phyloP scores from a whole-genome alignment of 306 rosid genomes.

The Medicago ruthenica region DNA sequence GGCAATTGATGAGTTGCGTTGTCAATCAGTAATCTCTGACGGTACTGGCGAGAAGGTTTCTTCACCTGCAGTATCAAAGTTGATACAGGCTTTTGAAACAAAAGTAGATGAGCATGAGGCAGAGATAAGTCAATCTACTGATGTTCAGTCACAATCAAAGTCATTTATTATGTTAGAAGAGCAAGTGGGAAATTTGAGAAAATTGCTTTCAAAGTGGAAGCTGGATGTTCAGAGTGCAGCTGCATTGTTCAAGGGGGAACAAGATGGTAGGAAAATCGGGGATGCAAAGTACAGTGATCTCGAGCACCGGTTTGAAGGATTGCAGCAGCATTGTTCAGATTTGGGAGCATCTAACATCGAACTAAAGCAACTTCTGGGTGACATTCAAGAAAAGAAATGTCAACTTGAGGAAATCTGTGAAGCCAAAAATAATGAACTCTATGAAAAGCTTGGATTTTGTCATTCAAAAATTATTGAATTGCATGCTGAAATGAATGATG shows the following conservation, averaged over 20 bases:
- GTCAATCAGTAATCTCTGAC: slow-evolving; percentile 53
- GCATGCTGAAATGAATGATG: slow-evolving; percentile 54
- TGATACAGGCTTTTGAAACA: slow-evolving; percentile 87
- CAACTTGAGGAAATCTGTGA: slow-evolving; percentile 63
- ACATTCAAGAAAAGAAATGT: slow-evolving; percentile 55
- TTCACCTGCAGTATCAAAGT: slow-evolving; percentile 69
- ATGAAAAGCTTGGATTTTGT: slow-evolving; percentile 60
- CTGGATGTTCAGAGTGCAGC: slow-evolving; percentile 61
- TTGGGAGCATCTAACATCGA: slow-evolving; percentile 76
- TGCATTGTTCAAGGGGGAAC: slow-evolving; percentile 66
- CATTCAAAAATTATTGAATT: slow-evolving; percentile 65
- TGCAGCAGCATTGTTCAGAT: slow-evolving; percentile 63
- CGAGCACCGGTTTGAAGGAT: slow-evolving; percentile 58
- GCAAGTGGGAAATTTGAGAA: slow-evolving; percentile 64
- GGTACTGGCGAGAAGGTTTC: slow-evolving; percentile 55
- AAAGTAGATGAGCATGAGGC: slow-evolving; percentile 65
- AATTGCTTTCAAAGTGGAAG: slow-evolving; percentile 60
- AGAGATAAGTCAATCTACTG: slow-evolving; percentile 48
- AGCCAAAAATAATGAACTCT: slow-evolving; percentile 58
- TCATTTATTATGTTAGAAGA: slow-evolving; percentile 55
- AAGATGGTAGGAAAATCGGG: slow-evolving; percentile 56
- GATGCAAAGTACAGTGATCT: slow-evolving; percentile 54
- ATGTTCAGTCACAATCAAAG: slow-evolving; percentile 49
- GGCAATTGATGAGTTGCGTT: slow-evolving; percentile 58
- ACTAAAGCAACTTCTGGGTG: slow-evolving; percentile 61